Conservation (phyloP, 1,139 yeast species). For the Zygosaccharomyces pseudobailii region DNA sequence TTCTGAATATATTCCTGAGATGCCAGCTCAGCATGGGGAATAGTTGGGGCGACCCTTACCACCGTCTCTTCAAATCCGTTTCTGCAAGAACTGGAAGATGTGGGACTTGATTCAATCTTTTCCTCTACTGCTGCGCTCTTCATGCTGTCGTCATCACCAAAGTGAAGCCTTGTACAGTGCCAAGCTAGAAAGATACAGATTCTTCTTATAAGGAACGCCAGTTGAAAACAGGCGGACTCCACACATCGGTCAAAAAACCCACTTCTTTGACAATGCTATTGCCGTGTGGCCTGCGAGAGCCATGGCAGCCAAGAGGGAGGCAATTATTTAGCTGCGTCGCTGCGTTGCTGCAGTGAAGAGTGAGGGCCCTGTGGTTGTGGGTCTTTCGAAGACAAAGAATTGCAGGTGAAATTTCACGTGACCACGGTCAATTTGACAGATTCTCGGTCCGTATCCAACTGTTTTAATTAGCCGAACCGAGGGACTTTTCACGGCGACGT, state of each 20-base stretch:
- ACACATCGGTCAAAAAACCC: background rate
- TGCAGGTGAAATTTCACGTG: background rate
- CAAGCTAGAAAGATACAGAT: background rate
- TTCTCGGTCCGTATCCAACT: background rate
- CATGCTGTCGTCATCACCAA: background rate
- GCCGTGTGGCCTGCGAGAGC: background rate
- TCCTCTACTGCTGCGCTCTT: background rate
- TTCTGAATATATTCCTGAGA: slow-evolving; percentile 3
- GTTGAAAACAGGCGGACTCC: background rate
- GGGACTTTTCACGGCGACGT: background rate
- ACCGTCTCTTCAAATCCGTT: slow-evolving; percentile 1
- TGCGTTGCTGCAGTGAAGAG: background rate
- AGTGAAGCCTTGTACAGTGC: no score
- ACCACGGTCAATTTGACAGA: background rate
- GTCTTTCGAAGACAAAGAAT: background rate
- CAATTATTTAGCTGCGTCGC: background rate
- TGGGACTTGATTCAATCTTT: slow-evolving; percentile 1
- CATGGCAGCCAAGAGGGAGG: background rate
- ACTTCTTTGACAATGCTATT: background rate
- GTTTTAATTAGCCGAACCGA: background rate
- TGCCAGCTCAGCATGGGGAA: background rate
- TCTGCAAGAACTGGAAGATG: background rate
- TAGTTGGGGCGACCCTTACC: background rate
- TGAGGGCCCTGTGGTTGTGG: background rate
- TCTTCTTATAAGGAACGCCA: background rate